A percentile compares a stretch with the other conserved stretches of the same genome.
Conservation (phyloP, 495 filamentous ascomycete genomes). For the Hypoxylon subgilvum region DNA sequence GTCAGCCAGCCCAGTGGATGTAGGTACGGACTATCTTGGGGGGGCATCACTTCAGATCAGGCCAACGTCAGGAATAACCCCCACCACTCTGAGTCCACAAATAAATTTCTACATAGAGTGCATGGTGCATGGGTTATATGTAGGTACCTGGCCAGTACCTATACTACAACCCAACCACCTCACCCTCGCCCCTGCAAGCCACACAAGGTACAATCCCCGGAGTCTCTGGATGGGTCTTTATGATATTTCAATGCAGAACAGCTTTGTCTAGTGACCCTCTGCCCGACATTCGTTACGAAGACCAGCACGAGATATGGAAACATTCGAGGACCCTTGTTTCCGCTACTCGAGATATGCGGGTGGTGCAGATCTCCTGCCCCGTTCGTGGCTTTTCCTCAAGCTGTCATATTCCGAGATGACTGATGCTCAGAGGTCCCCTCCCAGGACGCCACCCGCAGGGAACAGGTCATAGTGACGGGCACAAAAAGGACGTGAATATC, state of each 20-base stretch:
- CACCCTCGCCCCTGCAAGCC: slow-evolving; percentile 16
- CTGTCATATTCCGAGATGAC: slow-evolving; percentile 23
- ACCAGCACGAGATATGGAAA: slow-evolving; percentile 21
- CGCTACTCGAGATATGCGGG: slow-evolving; percentile 22
- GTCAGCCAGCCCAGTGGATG: slow-evolving; percentile 13
- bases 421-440: slow-evolving; percentile 6
- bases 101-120: slow-evolving; percentile 1
- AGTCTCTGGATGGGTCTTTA: slow-evolving; percentile 9
- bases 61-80: slow-evolving; percentile 18
- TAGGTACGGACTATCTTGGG: slow-evolving; percentile 23
- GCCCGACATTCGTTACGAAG: slow-evolving; percentile 6
- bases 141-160: slow-evolving; percentile 23
- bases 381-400: slow-evolving; percentile 14
- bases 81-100: slow-evolving; percentile 24
- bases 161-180: slow-evolving; percentile 18
- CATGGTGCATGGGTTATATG: too few relatives aligned
- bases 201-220: slow-evolving; percentile 13
- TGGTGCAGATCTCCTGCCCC: slow-evolving; percentile 23
- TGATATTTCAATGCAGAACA: slow-evolving; percentile 15
- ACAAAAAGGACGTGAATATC: slow-evolving; percentile 4
- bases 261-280: slow-evolving; percentile 23
- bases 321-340: slow-evolving; percentile 23
- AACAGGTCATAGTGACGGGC: slow-evolving; percentile 10
- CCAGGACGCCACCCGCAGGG: slow-evolving; percentile 9
- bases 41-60: slow-evolving; percentile 3